A percentile compares a stretch with the other conserved stretches of the same genome.
phyloP scores from a whole-genome alignment of 305 asterid species.

The Fraxinus albicans region DNA sequence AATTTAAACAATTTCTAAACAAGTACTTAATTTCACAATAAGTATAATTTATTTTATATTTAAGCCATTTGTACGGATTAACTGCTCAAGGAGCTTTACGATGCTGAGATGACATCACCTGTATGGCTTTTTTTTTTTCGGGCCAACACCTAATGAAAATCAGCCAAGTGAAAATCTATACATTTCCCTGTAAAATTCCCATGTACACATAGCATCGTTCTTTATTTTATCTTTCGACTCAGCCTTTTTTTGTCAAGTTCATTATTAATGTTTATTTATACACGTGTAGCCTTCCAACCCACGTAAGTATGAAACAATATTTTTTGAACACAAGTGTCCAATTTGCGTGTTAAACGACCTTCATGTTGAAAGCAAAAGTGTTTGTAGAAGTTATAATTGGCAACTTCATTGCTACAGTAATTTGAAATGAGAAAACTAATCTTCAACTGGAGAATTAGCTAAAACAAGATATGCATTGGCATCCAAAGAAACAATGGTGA shows the following conservation, averaged over 20 bases:
- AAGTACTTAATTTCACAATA: neutral
- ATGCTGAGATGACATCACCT: neutral
- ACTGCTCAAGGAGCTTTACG: neutral
- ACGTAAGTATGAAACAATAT: too few species aligned
- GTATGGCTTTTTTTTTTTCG: neutral
- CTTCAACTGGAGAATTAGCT: neutral
- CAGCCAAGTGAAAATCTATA: neutral
- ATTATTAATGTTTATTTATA: neutral
- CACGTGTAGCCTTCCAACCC: too few species aligned
- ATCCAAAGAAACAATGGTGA: neutral
- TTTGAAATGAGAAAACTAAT: too few species aligned
- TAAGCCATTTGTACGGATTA: neutral
- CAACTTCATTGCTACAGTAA: too few species aligned
- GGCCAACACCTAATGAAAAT: neutral
- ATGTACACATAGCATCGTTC: neutral
- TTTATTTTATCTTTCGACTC: too few species aligned
- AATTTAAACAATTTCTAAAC: neutral
- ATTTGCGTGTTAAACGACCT: too few species aligned
- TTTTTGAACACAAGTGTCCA: too few species aligned
- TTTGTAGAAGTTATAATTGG: too few species aligned
- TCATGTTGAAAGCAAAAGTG: too few species aligned
- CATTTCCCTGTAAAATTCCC: neutral
- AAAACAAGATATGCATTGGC: neutral
- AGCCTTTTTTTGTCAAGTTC: neutral
- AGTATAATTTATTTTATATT: neutral